A percentile compares a stretch with the other conserved stretches of the same genome.
Conservation (phyloP, 495 filamentous ascomycete species). For the Trichoderma virens region DNA sequence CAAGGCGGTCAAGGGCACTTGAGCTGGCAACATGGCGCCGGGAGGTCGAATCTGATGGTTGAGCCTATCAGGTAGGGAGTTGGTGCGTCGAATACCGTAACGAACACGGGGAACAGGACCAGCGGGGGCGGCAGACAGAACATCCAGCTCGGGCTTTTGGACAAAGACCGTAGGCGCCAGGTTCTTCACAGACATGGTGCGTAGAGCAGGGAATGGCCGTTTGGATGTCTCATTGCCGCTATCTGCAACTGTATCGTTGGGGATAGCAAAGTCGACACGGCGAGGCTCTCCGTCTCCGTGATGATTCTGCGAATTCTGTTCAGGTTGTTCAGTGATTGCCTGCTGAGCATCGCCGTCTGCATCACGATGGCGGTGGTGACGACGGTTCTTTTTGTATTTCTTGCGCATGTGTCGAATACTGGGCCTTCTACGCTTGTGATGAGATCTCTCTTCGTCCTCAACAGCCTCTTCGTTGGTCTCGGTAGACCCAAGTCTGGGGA, state of each 20-base stretch:
- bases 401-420: slow-evolving; percentile 2
- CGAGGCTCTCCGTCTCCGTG: slow-evolving; percentile 27
- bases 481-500: slow-evolving; percentile 19
- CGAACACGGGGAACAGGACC: slow-evolving; percentile 45
- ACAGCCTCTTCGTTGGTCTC: slow-evolving; percentile 24
- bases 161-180: slow-evolving; percentile 38
- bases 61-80: slow-evolving; percentile 67
- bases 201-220: slow-evolving; percentile 34
- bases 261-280: slow-evolving; percentile 39
- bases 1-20: slow-evolving; percentile 26
- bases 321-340: slow-evolving; percentile 27
- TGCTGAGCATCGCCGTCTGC: slow-evolving; percentile 11
- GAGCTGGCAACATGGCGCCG: slow-evolving; percentile 34
- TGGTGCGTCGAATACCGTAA: slow-evolving; percentile 64
- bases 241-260: not conserved
- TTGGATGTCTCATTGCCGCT: slow-evolving; percentile 16
- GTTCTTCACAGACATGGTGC: slow-evolving; percentile 33
- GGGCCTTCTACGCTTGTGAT: slow-evolving; percentile 20
- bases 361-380: not conserved
- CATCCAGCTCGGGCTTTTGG: slow-evolving; percentile 21
- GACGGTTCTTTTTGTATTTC: not conserved
- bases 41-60: slow-evolving; percentile 33
- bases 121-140: slow-evolving; percentile 17
- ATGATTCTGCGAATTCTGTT: slow-evolving; percentile 13
- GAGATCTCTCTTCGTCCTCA: slow-evolving; percentile 19